phyloP scores from a whole-genome alignment of 2,329 filamentous ascomycete species.

The Aspergillus novoparasiticus region DNA sequence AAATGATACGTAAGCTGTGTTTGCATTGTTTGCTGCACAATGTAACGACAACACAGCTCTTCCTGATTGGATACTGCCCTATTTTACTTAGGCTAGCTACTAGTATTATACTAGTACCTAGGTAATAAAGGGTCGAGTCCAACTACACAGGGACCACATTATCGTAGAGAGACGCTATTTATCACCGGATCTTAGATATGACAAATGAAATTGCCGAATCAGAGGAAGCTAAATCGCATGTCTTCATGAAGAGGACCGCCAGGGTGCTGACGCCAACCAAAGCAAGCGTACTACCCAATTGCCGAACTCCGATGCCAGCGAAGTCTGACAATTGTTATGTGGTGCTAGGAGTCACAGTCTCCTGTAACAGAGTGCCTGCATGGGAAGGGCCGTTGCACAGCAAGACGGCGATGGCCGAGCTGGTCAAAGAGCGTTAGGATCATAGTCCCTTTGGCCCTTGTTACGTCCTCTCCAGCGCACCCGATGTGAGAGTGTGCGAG shows the following conservation, averaged over 20 bases:
- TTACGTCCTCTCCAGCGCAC: not conserved
- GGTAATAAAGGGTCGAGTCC: not conserved
- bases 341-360: not conserved
- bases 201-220: not conserved
- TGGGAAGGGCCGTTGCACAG: not conserved
- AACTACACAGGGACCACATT: not conserved
- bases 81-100: not conserved
- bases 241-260: not conserved
- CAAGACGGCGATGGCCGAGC: not conserved
- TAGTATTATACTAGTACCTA: not conserved
- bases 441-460: not conserved
- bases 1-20: constrained; percentile 17
- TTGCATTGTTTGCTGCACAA: constrained; percentile 34
- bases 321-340: not conserved
- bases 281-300: not conserved
- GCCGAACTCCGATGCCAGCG: not conserved
- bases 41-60: not conserved
- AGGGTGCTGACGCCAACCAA: not conserved
- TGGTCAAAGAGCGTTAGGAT: not conserved
- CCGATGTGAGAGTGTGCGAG: not conserved
- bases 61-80: not conserved
- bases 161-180: not conserved
- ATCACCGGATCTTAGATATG: not conserved
- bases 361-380: not conserved
- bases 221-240: not conserved